Evolutionary conservation across 2,329 filamentous ascomycete genomes (phyloP).

Genomic region (Aureobasidium mangrovei): DNA sequence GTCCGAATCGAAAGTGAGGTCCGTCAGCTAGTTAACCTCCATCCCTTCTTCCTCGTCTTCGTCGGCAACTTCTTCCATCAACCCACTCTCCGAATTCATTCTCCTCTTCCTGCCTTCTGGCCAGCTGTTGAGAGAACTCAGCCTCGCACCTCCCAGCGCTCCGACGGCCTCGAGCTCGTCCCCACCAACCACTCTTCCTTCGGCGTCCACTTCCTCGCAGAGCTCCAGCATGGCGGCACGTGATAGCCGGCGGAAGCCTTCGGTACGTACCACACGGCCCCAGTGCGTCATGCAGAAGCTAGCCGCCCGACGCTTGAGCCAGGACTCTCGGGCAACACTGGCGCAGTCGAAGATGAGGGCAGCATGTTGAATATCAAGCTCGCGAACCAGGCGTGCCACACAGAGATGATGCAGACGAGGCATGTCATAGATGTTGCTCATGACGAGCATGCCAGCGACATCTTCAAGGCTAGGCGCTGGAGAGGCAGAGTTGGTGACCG

Average conservation of each 20-base stretch:
- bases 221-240: slow-evolving; percentile 77
- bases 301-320: slow-evolving; percentile 82
- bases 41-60: slow-evolving; percentile 25
- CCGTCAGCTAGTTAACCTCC: slow-evolving; percentile 19
- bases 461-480: slow-evolving; percentile 58
- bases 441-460: slow-evolving; percentile 87
- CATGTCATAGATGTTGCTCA: slow-evolving; percentile 98
- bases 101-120: slow-evolving; percentile 37
- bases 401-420: slow-evolving; percentile 84
- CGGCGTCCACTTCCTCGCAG: slow-evolving; percentile 85
- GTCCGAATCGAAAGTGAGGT: slow-evolving; percentile 4
- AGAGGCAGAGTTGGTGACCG: slow-evolving; percentile 20
- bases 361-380: slow-evolving; percentile 88
- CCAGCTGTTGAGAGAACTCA: slow-evolving; percentile 30
- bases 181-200: slow-evolving; percentile 82
- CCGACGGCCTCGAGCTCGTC: slow-evolving; percentile 65
- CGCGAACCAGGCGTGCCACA: slow-evolving; percentile 79
- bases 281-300: slow-evolving; percentile 87
- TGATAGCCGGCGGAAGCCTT: slow-evolving; percentile 74
- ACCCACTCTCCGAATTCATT: slow-evolving; percentile 17
- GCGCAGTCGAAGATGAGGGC: slow-evolving; percentile 96
- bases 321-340: slow-evolving; percentile 81
- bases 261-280: slow-evolving; percentile 85
- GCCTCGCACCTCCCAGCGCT: slow-evolving; percentile 41
- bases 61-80: slow-evolving; percentile 26